Evolutionary conservation across 768 basidiomycete species (phyloP), one percentile per base, ranked within the genome.

Genomic region (Lactarius evosmus): DNA sequence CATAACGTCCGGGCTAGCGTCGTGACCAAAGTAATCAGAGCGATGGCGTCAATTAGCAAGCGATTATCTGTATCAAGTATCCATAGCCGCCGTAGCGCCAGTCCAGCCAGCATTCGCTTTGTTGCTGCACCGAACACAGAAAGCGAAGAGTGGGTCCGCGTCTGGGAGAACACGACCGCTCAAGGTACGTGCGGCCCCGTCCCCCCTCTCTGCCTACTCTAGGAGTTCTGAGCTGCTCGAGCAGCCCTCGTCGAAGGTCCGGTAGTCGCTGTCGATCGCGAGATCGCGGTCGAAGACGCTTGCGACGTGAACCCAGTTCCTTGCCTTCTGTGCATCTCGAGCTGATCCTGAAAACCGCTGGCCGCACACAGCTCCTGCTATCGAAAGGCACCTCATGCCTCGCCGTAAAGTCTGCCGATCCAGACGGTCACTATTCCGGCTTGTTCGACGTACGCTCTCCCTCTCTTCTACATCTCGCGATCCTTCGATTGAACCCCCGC

Each of bases 261-360:
- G 3, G 80, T 92, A 54, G 82, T 90, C 17, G 76, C 79, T 30
- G 80, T 93, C 11, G 85, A 86, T 60, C 83, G 83, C n/a, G 84
- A 90, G 51, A 84, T 81, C 8, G 86, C 82, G 55, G 91, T 93
- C 19, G 91, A 93, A 72, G 87, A 89, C 50, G 90, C 91, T 14
- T 93, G 90, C 70, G 89, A 91, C 67, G 91, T 88, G 70, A 70
- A 81, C 76, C 51, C 54, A 29, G 36, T 49, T 7, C 14, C 14
- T 34, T 32, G 41, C 7, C 52, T 14, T 41, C 36, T 27, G 27
- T 29, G 36, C 16, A 22, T 51, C 22, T 30, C 52, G 59, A 56
- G 63, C 59, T 65, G 63, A 65, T 38, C 41, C 57, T 8, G 53
- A 44, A 56, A 17, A 46, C 29, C 41, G 19, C 38, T 56, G 46